Conservation (phyloP, 2,329 filamentous ascomycete species). For the Shiraia sp. region DNA sequence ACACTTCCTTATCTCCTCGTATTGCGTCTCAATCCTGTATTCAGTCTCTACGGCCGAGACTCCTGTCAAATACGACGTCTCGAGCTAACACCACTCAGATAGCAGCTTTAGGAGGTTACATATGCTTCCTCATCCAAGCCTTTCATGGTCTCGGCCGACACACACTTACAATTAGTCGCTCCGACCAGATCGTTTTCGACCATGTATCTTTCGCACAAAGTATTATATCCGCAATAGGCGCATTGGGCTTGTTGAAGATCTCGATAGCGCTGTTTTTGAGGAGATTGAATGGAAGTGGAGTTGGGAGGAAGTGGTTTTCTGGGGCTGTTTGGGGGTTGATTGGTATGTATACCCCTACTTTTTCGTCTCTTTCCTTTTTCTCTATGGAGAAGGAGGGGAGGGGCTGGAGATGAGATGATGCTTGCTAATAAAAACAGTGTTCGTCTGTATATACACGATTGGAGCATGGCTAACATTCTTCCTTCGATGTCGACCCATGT, state of each 20-base stretch:
- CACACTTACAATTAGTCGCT: neutral
- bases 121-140: constrained; percentile 9
- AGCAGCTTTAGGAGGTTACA: constrained; percentile 1
- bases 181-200: neutral
- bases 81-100: neutral
- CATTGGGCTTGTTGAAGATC: neutral
- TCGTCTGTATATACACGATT: neutral
- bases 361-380: too few species aligned
- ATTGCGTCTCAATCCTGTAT: too few species aligned
- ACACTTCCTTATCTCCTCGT: too few species aligned
- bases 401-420: neutral
- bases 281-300: too few species aligned
- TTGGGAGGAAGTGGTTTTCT: neutral
- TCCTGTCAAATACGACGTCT: too few species aligned
- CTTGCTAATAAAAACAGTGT: neutral
- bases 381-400: too few species aligned
- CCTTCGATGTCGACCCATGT: neutral
- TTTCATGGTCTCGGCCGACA: constrained; percentile 9
- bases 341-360: too few species aligned
- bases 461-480: constrained; percentile 1
- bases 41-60: neutral
- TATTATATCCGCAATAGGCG: constrained; percentile 2
- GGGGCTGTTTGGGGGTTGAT: neutral
- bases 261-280: constrained; percentile 1
- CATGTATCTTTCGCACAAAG: constrained; percentile 5